phyloP scores from a whole-genome alignment of 1,139 yeast genomes.

The Candida buenavistaensis region DNA sequence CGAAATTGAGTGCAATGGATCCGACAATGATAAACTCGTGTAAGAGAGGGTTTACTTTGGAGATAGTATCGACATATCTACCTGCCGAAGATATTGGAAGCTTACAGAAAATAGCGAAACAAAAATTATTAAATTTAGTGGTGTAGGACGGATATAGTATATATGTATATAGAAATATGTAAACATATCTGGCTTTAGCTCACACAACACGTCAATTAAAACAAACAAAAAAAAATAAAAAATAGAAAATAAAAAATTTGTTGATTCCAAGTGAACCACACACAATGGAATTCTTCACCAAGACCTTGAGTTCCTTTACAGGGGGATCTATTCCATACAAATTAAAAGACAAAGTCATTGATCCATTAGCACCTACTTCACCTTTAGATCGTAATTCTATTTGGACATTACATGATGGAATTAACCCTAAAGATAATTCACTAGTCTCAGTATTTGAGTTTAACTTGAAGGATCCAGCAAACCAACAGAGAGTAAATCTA shows the following conservation, averaged over 20 bases:
- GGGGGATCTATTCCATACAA: conserved; percentile 59
- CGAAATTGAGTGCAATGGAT: conserved; percentile 16
- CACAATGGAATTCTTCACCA: conserved; percentile 59
- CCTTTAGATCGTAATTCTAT: conserved; percentile 26
- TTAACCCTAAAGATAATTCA: conserved; percentile 39
- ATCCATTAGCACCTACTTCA: conserved; percentile 16
- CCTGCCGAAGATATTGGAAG: conserved; percentile 8
- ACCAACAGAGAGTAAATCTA: conserved; percentile 28
- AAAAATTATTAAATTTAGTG: conserved; percentile 6
- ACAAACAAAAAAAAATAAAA: background rate
- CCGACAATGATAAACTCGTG: conserved; percentile 15
- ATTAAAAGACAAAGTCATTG: conserved; percentile 44
- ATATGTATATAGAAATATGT: too few species aligned
- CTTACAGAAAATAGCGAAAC: conserved; percentile 8
- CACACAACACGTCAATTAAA: background rate
- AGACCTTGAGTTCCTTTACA: conserved; percentile 55
- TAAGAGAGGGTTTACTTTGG: conserved; percentile 10
- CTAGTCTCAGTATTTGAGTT: conserved; percentile 64
- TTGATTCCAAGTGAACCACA: background rate
- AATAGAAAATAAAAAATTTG: background rate
- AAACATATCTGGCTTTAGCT: background rate
- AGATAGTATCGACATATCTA: conserved; percentile 11
- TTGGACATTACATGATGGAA: conserved; percentile 53
- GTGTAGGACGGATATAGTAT: too few species aligned
- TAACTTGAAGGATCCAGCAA: conserved; percentile 44